Evolutionary conservation across 2,329 filamentous ascomycete species (phyloP).

Genomic region (Sporothrix dimorphospora): DNA sequence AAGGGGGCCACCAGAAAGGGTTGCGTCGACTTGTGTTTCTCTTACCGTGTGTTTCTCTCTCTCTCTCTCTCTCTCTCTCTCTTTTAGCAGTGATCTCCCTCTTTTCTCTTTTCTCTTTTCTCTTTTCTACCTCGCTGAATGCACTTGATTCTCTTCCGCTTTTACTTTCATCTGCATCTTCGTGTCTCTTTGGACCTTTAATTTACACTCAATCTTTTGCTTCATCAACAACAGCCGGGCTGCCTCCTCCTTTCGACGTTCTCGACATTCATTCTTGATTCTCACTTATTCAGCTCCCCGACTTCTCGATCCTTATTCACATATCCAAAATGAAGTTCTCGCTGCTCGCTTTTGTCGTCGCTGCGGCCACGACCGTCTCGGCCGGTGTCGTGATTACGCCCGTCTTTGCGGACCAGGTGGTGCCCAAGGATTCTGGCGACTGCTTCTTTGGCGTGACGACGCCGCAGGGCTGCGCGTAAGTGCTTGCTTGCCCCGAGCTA

Average conservation of each 20-base stretch:
- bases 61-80: not conserved
- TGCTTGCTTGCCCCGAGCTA: constrained; percentile 26
- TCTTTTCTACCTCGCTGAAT: too few species aligned
- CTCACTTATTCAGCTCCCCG: not conserved
- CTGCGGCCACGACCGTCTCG: constrained; percentile 51
- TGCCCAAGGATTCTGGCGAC: constrained; percentile 52
- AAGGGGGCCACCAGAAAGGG: not conserved
- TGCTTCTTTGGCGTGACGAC: constrained; percentile 61
- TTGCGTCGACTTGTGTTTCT: not conserved
- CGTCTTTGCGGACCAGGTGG: constrained; percentile 54
- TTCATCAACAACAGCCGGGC: constrained; percentile 19
- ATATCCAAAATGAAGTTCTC: constrained; percentile 47
- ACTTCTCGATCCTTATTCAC: not conserved
- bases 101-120: not conserved
- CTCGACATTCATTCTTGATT: not conserved
- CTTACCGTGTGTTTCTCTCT: not conserved
- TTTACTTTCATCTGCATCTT: not conserved
- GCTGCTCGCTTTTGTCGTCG: constrained; percentile 46
- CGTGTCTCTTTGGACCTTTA: not conserved
- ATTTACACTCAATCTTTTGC: not conserved
- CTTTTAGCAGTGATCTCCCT: constrained; percentile 9
- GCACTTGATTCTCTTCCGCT: not conserved
- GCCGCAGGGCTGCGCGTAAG: constrained; percentile 61
- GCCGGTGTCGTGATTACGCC: constrained; percentile 62
- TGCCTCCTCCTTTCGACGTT: not conserved